Base-by-base conservation (phyloP, 1,139 yeast species). In the Diutina neorugosa region DNA sequence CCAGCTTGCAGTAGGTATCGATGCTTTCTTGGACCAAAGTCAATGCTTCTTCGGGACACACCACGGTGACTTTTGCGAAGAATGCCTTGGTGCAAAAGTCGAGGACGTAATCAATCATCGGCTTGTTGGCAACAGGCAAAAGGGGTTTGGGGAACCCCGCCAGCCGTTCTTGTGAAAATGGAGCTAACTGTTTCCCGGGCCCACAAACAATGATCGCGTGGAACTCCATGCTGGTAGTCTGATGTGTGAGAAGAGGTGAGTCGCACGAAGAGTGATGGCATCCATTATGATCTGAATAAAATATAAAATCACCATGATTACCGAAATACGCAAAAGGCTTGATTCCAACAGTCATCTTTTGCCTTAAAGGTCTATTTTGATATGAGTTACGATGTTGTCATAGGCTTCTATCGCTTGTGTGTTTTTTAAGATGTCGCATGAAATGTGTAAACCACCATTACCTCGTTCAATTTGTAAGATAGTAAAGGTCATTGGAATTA, bases 71-170 rank as follows among this genome's bases (percentile, higher is more conserved):
- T 54, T 77, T 79, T 44, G 80, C 78, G 64, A 88, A 86, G 56
- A 85, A 84, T 1, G 96, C 98, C 63, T 77, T 76, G 62, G 84
- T 89, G 73, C 98, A 90, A 98, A 98, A 94, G 59, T 86, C 91
- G 51, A 94, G 73, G 2, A 87, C 95, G 63, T 89, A 86, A 60
- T 84, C 84, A 51, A 94, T 72, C 87, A 93, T 83, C n/a, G 97
- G 96, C 61, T 78, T 77, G 65, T 91, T 91, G 16, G 94, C 98
- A 48, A 94, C 76, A 2, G 98, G 98, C 52, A 94, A 69, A 54
- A 91, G 70, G 0, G 97, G 94, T 69, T 93, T 93, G 5, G 95
- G 81, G 11, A 78, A 64, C 8, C 94, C 91, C 1, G 84, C 74
- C 8, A 76, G 67, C 53, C 80, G 69, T 44, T 74, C 76, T 46